phyloP scores from a whole-genome alignment of 2,329 filamentous ascomycete species.

The Simplicillium aogashimaense region DNA sequence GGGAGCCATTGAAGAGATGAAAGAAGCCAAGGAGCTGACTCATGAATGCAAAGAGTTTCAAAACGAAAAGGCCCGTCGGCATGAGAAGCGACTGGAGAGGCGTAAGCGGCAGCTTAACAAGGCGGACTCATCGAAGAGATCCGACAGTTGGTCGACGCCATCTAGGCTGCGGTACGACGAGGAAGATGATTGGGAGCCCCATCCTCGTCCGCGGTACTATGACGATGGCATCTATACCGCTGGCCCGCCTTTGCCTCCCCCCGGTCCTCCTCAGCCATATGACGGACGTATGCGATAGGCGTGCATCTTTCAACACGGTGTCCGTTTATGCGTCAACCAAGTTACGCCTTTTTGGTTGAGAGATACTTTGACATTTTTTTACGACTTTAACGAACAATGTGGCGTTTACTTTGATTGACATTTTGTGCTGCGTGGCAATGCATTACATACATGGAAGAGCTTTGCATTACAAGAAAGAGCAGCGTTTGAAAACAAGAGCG shows the following conservation, averaged over 20 bases:
- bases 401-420: background rate
- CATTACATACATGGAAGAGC: no score
- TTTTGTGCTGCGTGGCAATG: no score
- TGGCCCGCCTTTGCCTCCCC: slow-evolving; percentile 1
- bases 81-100: slow-evolving; percentile 34
- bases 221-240: slow-evolving; percentile 34
- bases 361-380: background rate
- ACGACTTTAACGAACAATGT: background rate
- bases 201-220: slow-evolving; percentile 26
- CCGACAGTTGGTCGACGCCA: slow-evolving; percentile 33
- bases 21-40: slow-evolving; percentile 40
- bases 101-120: slow-evolving; percentile 16
- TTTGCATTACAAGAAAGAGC: no score
- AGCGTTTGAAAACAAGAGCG: no score
- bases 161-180: slow-evolving; percentile 26
- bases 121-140: slow-evolving; percentile 25
- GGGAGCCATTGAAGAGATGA: slow-evolving; percentile 44
- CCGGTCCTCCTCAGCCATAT: background rate
- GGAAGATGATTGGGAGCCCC: slow-evolving; percentile 22
- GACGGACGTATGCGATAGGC: background rate
- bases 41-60: slow-evolving; percentile 40
- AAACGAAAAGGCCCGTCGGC: slow-evolving; percentile 37
- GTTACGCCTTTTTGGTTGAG: no score
- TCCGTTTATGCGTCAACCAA: no score
- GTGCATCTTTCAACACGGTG: no score